Evolutionary conservation across 2,329 filamentous ascomycete genomes (phyloP).

Genomic region (Zasmidium angulare): DNA sequence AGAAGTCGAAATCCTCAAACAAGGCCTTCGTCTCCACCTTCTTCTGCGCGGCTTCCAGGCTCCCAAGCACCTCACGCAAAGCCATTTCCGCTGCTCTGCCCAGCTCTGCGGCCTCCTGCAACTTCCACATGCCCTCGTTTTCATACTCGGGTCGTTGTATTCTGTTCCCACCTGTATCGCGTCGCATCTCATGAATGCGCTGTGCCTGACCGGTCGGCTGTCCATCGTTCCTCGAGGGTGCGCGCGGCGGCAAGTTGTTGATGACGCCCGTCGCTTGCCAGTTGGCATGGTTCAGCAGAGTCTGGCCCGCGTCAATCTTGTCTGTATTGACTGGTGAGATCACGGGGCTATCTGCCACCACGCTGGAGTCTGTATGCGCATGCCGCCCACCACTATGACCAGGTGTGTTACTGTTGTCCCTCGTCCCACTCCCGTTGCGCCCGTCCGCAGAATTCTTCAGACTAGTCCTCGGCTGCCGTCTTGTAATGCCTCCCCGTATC

Average conservation of each 20-base stretch:
- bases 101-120: conserved; percentile 70
- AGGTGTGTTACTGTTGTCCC: not conserved
- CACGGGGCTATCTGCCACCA: conserved; percentile 22
- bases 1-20: conserved; percentile 75
- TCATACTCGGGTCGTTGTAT: conserved; percentile 55
- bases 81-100: conserved; percentile 81
- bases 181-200: conserved; percentile 31
- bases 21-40: conserved; percentile 39
- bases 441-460: conserved; percentile 20
- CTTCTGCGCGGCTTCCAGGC: conserved; percentile 79
- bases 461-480: conserved; percentile 69
- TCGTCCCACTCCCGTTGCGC: conserved; percentile 6
- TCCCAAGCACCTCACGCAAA: conserved; percentile 76
- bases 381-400: not conserved
- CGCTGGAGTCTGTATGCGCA: not conserved
- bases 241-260: conserved; percentile 62
- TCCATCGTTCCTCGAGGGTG: conserved; percentile 26
- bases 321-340: conserved; percentile 17
- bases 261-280: conserved; percentile 80
- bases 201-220: conserved; percentile 28
- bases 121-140: conserved; percentile 52
- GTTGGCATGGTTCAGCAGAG: conserved; percentile 58
- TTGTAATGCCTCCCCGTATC: conserved; percentile 79
- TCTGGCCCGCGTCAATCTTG: conserved; percentile 9
- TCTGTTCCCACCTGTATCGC: conserved; percentile 25